These are phyloP conservation scores for Phytophthora hybrid DNA, from an alignment of 352 stramenopile species.

Conservation along the genomic window DNA sequence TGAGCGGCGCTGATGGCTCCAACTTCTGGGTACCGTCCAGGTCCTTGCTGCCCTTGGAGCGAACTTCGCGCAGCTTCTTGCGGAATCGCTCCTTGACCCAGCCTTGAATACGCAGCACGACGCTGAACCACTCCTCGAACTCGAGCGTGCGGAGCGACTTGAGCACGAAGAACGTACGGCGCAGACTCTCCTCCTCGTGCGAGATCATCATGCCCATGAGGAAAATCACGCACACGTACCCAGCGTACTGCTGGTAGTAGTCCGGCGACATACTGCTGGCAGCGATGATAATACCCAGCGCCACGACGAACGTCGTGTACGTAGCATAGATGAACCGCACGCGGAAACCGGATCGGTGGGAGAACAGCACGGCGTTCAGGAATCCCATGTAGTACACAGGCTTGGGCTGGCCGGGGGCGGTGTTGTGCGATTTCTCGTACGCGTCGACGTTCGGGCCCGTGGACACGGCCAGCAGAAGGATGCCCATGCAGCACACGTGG, in stretches of 20 bases:
- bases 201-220: slow-evolving; percentile 89
- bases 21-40: slow-evolving; percentile 28
- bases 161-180: slow-evolving; percentile 83
- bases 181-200: slow-evolving; percentile 82
- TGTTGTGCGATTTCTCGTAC: slow-evolving; percentile 28
- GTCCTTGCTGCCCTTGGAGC: slow-evolving; percentile 59
- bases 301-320: slow-evolving; percentile 74
- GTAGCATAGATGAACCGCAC: slow-evolving; percentile 85
- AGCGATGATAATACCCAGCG: slow-evolving; percentile 68
- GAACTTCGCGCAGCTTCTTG: slow-evolving; percentile 65
- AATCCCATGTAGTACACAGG: slow-evolving; percentile 88
- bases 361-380: slow-evolving; percentile 82
- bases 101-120: slow-evolving; percentile 76
- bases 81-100: slow-evolving; percentile 76
- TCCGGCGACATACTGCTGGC: slow-evolving; percentile 57
- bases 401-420: slow-evolving; percentile 59
- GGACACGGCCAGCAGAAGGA: slow-evolving; percentile 71
- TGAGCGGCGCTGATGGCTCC: slow-evolving; percentile 40
- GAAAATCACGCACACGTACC: slow-evolving; percentile 74
- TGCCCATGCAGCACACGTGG: slow-evolving; percentile 78
- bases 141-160: slow-evolving; percentile 84
- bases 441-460: slow-evolving; percentile 48
- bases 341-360: slow-evolving; percentile 79
- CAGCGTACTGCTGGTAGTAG: slow-evolving; percentile 77
- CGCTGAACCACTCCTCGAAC: slow-evolving; percentile 84